A percentile compares a stretch with the other conserved stretches of the same genome.
phyloP scores from a whole-genome alignment of 768 basidiomycete species.

The Mycena vulgaris region DNA sequence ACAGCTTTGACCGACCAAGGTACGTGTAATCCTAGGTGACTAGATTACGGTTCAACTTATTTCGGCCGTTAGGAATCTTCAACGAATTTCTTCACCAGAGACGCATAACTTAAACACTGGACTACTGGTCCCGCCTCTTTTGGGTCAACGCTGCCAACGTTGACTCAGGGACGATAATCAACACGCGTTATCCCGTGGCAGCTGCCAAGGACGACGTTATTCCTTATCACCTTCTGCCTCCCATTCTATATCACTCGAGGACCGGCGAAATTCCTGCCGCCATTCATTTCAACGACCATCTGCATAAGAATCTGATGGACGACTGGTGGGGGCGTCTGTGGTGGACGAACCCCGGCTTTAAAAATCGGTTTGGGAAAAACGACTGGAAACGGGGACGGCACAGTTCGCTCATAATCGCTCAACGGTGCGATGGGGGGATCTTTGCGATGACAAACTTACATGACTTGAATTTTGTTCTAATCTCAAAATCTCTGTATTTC shows the following conservation, averaged over 20 bases:
- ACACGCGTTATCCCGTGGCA: slow-evolving; percentile 25
- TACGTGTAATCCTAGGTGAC: background rate
- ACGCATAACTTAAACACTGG: slow-evolving; percentile 25
- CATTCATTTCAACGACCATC: slow-evolving; percentile 31
- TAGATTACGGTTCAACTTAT: background rate
- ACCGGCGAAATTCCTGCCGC: slow-evolving; percentile 30
- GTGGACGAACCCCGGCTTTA: slow-evolving; percentile 21
- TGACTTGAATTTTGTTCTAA: background rate
- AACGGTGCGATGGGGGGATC: slow-evolving; percentile 8
- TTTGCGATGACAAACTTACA: slow-evolving; percentile 4
- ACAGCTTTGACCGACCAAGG: slow-evolving; percentile 25
- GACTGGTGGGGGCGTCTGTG: slow-evolving; percentile 35
- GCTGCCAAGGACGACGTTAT: slow-evolving; percentile 21
- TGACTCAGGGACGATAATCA: slow-evolving; percentile 23
- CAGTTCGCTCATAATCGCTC: slow-evolving; percentile 19
- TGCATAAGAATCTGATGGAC: slow-evolving; percentile 25
- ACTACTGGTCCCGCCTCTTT: slow-evolving; percentile 36
- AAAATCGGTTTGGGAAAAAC: slow-evolving; percentile 1
- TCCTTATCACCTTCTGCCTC: slow-evolving; percentile 31
- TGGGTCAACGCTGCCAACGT: slow-evolving; percentile 24
- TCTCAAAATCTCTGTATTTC: background rate
- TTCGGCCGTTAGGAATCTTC: slow-evolving; percentile 19
- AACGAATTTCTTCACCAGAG: slow-evolving; percentile 31
- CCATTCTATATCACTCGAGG: slow-evolving; percentile 21
- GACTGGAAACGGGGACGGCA: background rate